Percentiles rank a stretch among this genome's conserved stretches.
Evolutionary conservation across 2,329 filamentous ascomycete genomes (phyloP).

Genomic region (Endocalyx cinctus): DNA sequence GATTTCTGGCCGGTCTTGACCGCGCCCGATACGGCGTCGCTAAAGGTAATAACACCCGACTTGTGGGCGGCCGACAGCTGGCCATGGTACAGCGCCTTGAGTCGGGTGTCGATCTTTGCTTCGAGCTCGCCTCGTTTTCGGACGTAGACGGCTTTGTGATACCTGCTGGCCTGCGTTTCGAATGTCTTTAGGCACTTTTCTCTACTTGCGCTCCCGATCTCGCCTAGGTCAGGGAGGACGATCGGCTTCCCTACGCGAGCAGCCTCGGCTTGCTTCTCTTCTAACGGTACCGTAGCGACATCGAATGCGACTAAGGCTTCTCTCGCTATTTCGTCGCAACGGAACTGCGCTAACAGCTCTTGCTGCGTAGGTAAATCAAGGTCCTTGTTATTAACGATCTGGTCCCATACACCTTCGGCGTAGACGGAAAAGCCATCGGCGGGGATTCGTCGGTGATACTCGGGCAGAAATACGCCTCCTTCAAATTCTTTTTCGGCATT

Average conservation of each 20-base stretch:
- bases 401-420: constrained; percentile 92
- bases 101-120: constrained; percentile 77
- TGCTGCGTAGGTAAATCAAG: constrained; percentile 95
- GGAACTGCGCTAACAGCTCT: constrained; percentile 92
- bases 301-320: constrained; percentile 86
- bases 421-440: constrained; percentile 96
- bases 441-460: constrained; percentile 93
- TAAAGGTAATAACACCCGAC: constrained; percentile 76
- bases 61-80: constrained; percentile 89
- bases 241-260: constrained; percentile 66
- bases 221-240: constrained; percentile 71
- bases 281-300: constrained; percentile 72
- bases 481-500: constrained; percentile 67
- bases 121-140: constrained; percentile 83
- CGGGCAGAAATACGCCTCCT: constrained; percentile 81
- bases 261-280: constrained; percentile 77
- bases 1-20: constrained; percentile 94
- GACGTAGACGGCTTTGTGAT: constrained; percentile 92
- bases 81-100: constrained; percentile 84
- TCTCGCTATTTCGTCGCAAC: constrained; percentile 92
- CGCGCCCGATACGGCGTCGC: constrained; percentile 76
- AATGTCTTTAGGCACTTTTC: constrained; percentile 75
- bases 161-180: constrained; percentile 83
- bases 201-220: constrained; percentile 67
- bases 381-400: constrained; percentile 98